These are phyloP conservation scores for Paecilomyces niveus DNA, from an alignment of 2,329 filamentous ascomycete species.

Conservation along the genomic window DNA sequence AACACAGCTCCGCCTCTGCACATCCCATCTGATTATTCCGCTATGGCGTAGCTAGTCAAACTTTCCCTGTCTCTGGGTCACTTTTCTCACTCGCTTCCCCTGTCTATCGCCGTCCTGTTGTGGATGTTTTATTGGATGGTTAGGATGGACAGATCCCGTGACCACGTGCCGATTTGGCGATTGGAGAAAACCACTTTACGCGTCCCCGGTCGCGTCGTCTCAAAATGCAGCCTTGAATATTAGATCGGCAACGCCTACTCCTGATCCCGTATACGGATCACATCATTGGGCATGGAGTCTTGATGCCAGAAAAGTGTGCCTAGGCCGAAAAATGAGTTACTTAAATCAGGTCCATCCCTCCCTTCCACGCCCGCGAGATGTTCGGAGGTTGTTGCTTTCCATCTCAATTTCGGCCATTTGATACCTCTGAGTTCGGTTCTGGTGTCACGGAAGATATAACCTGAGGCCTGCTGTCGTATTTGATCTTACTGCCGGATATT, in stretches of 20 bases:
- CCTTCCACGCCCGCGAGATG: conserved; percentile 5
- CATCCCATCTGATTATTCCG: background rate
- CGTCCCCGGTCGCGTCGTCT: conserved; percentile 20
- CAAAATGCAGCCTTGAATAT: background rate
- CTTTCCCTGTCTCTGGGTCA: background rate
- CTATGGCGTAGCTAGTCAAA: background rate
- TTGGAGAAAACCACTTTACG: conserved; percentile 24
- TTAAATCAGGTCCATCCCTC: background rate
- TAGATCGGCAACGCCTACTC: background rate
- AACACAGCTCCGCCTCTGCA: background rate
- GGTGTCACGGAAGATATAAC: background rate
- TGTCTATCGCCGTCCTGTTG: background rate
- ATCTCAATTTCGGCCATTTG: background rate
- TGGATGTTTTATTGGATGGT: background rate
- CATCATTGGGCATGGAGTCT: background rate
- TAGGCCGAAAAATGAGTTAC: background rate
- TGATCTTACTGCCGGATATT: background rate
- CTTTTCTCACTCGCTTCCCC: background rate
- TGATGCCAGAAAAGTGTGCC: background rate
- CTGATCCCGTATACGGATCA: background rate
- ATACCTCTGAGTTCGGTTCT: background rate
- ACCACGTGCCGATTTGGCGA: conserved; percentile 32
- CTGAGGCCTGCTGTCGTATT: background rate
- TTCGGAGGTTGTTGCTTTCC: conserved; percentile 1
- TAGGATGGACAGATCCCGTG: conserved; percentile 18